phyloP scores from a whole-genome alignment of 805 yeast species.

The Teunomyces pallodes region DNA sequence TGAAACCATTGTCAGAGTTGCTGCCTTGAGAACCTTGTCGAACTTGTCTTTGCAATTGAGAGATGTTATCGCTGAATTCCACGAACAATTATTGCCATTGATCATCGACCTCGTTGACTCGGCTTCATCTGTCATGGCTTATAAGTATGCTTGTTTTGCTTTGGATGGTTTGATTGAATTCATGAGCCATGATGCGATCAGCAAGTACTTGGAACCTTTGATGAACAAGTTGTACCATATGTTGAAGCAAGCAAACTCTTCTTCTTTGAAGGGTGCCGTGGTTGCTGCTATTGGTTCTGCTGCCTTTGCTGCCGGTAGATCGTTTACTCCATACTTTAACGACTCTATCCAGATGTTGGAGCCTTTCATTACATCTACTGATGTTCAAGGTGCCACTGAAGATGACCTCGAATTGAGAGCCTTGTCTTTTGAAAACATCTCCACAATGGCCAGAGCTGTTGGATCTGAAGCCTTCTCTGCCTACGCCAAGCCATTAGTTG shows the following conservation, averaged over 20 bases:
- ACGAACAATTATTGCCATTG: slow-evolving; percentile 78
- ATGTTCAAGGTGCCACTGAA: slow-evolving; percentile 75
- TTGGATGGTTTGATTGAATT: slow-evolving; percentile 90
- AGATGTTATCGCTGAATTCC: slow-evolving; percentile 80
- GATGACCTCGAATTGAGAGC: slow-evolving; percentile 92
- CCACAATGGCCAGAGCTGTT: slow-evolving; percentile 95
- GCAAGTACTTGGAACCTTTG: slow-evolving; percentile 77
- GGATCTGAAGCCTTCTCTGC: slow-evolving; percentile 86
- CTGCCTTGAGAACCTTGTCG: slow-evolving; percentile 80
- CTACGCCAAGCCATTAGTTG: slow-evolving; percentile 83
- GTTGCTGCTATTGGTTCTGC: slow-evolving; percentile 97
- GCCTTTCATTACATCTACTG: slow-evolving; percentile 70
- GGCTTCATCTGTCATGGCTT: slow-evolving; percentile 78
- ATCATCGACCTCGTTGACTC: slow-evolving; percentile 84
- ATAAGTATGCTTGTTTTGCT: slow-evolving; percentile 87
- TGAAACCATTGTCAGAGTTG: slow-evolving; percentile 72
- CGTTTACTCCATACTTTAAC: slow-evolving; percentile 82
- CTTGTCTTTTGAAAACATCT: slow-evolving; percentile 85
- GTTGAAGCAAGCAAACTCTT: slow-evolving; percentile 71
- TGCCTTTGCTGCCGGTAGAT: slow-evolving; percentile 90
- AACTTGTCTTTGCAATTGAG: slow-evolving; percentile 81
- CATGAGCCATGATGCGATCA: slow-evolving; percentile 83
- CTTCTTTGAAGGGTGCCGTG: slow-evolving; percentile 73
- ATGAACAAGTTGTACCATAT: slow-evolving; percentile 86
- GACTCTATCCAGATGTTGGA: slow-evolving; percentile 77